A percentile compares a stretch with the other conserved stretches of the same genome.
These are phyloP conservation scores for Sesbania bispinosa DNA, from an alignment of 306 rosid genomes.

Conservation along the genomic window DNA sequence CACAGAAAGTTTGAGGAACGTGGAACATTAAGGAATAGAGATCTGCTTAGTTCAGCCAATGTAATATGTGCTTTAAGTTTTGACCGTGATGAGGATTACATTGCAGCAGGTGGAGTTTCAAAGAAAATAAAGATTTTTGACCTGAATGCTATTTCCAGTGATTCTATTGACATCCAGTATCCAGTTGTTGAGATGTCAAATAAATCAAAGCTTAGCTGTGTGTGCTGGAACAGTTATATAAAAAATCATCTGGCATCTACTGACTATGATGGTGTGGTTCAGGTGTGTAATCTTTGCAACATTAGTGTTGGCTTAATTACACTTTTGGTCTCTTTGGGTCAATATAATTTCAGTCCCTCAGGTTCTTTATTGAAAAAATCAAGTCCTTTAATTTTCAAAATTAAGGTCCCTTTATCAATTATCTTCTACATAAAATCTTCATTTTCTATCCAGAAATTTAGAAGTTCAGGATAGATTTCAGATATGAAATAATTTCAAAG, in stretches of 20 bases:
- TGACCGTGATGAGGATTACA: slow-evolving; percentile 88
- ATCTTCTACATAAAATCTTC: too few relatives aligned
- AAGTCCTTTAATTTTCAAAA: too few relatives aligned
- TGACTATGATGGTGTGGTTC: slow-evolving; percentile 86
- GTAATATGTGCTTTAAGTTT: slow-evolving; percentile 90
- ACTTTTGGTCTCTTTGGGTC: too few relatives aligned
- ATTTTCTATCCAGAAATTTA: too few relatives aligned
- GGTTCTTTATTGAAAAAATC: too few relatives aligned
- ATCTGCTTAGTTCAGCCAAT: slow-evolving; percentile 67
- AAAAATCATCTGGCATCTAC: slow-evolving; percentile 91
- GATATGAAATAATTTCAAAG: too few relatives aligned
- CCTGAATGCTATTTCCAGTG: slow-evolving; percentile 54
- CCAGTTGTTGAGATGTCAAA: slow-evolving; percentile 84
- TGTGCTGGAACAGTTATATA: slow-evolving; percentile 87
- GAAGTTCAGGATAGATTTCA: too few relatives aligned
- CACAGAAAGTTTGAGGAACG: slow-evolving; percentile 78
- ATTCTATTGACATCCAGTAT: slow-evolving; percentile 74
- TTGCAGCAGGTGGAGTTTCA: slow-evolving; percentile 92
- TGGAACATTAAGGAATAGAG: slow-evolving; percentile 74
- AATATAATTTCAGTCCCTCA: too few relatives aligned
- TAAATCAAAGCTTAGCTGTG: slow-evolving; percentile 76
- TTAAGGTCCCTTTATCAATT: too few relatives aligned
- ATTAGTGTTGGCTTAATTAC: too few relatives aligned
- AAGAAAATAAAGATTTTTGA: slow-evolving; percentile 88
- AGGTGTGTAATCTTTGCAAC: slow-evolving; percentile 55